Percentiles rank a stretch among this genome's conserved stretches.
Evolutionary conservation across 192 early-diverging fungal genomes (phyloP).

Genomic region (Rhizoclosmatium globosum): DNA sequence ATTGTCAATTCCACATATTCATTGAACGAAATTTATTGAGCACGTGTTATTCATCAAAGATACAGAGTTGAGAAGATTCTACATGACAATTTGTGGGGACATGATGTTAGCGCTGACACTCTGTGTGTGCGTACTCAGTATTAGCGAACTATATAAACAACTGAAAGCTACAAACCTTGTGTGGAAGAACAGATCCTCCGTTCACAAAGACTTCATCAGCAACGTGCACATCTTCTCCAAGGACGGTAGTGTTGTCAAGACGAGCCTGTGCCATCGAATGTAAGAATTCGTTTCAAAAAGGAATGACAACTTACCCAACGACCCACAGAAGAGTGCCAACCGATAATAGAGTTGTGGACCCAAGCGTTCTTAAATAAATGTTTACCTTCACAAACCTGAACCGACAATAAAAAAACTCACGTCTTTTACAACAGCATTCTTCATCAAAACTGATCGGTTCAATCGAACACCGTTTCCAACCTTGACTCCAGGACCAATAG

Average conservation of each 20-base stretch:
- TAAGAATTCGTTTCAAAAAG: constrained; percentile 28
- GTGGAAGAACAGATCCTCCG: constrained; percentile 94
- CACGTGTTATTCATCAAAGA: too few species aligned
- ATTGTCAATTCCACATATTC: too few species aligned
- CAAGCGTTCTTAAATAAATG: constrained; percentile 69
- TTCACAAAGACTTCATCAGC: constrained; percentile 94
- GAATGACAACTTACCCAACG: constrained; percentile 68
- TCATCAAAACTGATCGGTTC: constrained; percentile 87
- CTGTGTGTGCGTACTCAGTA: constrained; percentile 22
- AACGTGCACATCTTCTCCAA: constrained; percentile 97
- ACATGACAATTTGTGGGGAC: constrained; percentile 97
- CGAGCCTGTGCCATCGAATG: constrained; percentile 58
- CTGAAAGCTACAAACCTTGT: constrained; percentile 66
- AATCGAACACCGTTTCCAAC: constrained; percentile 96
- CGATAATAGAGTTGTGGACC: constrained; percentile 90
- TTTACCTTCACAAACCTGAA: background rate
- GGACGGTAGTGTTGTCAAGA: constrained; percentile 91
- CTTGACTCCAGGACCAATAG: constrained; percentile 88
- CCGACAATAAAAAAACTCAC: constrained; percentile 24
- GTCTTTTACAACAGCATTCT: constrained; percentile 84
- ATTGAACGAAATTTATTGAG: too few species aligned
- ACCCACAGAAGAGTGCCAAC: constrained; percentile 95
- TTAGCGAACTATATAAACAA: background rate
- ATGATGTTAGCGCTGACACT: constrained; percentile 86
- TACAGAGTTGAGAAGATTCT: background rate